Evolutionary conservation across 495 filamentous ascomycete genomes (phyloP).

Genomic region (Xylaria cubensis): DNA sequence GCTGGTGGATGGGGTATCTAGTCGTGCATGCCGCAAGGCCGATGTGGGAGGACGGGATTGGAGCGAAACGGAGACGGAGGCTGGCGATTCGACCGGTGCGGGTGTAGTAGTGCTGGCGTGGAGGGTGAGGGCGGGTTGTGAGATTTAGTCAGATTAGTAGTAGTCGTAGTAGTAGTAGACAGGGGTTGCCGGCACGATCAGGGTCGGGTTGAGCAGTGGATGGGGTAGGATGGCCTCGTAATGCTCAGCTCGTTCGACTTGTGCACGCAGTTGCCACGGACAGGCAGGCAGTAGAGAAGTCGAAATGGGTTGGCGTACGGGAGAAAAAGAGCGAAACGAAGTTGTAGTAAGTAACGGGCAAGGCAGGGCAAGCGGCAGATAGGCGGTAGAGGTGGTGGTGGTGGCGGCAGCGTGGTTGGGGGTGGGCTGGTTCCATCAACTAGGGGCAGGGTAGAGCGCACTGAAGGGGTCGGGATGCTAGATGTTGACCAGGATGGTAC

Average conservation of each 20-base stretch:
- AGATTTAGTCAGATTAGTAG: neutral
- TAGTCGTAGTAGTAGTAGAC: neutral
- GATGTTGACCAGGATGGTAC: neutral
- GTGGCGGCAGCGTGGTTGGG: slow-evolving; percentile 22
- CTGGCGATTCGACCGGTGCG: slow-evolving; percentile 11
- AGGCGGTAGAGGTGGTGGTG: slow-evolving; percentile 3
- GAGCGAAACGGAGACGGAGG: slow-evolving; percentile 19
- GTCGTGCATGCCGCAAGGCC: neutral
- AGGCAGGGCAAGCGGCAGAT: slow-evolving; percentile 8
- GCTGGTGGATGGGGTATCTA: slow-evolving; percentile 6
- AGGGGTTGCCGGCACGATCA: neutral
- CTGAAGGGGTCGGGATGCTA: neutral
- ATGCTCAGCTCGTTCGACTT: neutral
- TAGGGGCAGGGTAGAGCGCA: neutral
- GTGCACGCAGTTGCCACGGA: neutral
- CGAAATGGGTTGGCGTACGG: slow-evolving; percentile 16
- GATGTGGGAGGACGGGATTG: slow-evolving; percentile 11
- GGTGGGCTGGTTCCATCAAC: slow-evolving; percentile 13
- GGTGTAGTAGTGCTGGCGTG: neutral
- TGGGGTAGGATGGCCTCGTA: neutral
- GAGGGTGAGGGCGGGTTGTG: neutral
- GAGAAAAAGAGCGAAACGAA: slow-evolving; percentile 18
- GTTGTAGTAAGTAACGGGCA: slow-evolving; percentile 1
- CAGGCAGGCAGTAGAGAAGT: neutral
- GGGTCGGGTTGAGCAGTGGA: neutral